Evolutionary conservation across 805 yeast genomes (phyloP).

Genomic region (Metschnikowia aberdeeniae): DNA sequence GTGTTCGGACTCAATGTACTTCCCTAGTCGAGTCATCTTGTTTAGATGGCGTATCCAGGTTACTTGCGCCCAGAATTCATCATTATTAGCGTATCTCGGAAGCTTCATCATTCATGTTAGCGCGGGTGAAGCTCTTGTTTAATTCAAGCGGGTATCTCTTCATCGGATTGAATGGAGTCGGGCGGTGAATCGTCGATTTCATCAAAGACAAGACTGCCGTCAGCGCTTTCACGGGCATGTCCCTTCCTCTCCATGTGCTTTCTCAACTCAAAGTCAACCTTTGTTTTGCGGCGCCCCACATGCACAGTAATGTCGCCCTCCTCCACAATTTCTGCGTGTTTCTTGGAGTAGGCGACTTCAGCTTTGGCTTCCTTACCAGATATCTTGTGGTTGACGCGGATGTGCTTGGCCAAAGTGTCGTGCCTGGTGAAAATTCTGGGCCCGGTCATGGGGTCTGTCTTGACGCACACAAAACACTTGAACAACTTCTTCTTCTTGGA

Average conservation of each 20-base stretch:
- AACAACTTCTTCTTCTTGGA: conserved; percentile 81
- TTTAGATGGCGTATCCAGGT: too few species aligned
- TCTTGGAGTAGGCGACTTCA: conserved; percentile 43
- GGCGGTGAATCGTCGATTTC: conserved; percentile 16
- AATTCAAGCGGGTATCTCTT: neutral
- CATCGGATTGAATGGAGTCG: conserved; percentile 12
- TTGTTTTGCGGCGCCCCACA: conserved; percentile 43
- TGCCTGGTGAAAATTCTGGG: conserved; percentile 86
- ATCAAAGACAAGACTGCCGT: conserved; percentile 13
- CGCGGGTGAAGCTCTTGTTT: too few species aligned
- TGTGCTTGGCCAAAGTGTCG: conserved; percentile 92
- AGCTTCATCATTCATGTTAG: too few species aligned
- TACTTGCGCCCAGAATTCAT: too few species aligned
- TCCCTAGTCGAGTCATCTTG: too few species aligned
- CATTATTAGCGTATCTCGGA: too few species aligned
- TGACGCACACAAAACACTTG: conserved; percentile 84
- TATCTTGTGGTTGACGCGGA: conserved; percentile 46
- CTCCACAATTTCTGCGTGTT: conserved; percentile 45
- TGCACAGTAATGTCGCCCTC: conserved; percentile 46
- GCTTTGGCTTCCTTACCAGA: conserved; percentile 46
- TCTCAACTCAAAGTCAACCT: conserved; percentile 42
- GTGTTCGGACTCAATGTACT: too few species aligned
- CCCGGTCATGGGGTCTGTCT: conserved; percentile 49
- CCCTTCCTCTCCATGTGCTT: conserved; percentile 41
- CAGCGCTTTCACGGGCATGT: conserved; percentile 15